Percentiles rank a stretch among this genome's conserved stretches.
These are phyloP conservation scores for Penicillium sp. DNA, from an alignment of 2,329 filamentous ascomycete genomes.

Conservation along the genomic window DNA sequence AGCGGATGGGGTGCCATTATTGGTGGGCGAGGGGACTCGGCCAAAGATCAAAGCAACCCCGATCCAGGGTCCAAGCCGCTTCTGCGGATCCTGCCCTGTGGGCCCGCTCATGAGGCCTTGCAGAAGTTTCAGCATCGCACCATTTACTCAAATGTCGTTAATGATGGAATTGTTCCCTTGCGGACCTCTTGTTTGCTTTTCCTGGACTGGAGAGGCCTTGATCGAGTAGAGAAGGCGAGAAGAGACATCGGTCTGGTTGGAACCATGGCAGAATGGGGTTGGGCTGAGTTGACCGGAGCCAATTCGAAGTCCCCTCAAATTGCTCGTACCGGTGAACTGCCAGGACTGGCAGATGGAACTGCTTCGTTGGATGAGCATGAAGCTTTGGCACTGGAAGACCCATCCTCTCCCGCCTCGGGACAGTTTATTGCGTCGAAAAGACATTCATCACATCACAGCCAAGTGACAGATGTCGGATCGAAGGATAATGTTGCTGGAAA, in stretches of 20 bases:
- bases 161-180: constrained; percentile 93
- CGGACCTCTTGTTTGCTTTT: constrained; percentile 96
- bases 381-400: constrained; percentile 1
- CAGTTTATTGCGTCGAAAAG: constrained; percentile 23
- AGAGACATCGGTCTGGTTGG: constrained; percentile 90
- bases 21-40: constrained; percentile 67
- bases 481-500: constrained; percentile 19
- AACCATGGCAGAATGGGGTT: constrained; percentile 89
- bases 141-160: constrained; percentile 94
- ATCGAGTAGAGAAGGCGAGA: constrained; percentile 89
- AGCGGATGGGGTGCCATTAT: constrained; percentile 89
- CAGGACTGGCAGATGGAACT: constrained; percentile 21
- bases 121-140: constrained; percentile 88
- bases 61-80: constrained; percentile 86
- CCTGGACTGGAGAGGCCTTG: constrained; percentile 92
- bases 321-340: constrained; percentile 23
- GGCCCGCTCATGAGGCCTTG: constrained; percentile 82
- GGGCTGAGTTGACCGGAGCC: constrained; percentile 81
- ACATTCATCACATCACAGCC: constrained; percentile 7
- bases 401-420: constrained; percentile 14
- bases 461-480: constrained; percentile 7
- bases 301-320: constrained; percentile 57
- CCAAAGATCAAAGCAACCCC: constrained; percentile 55
- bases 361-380: constrained; percentile 15
- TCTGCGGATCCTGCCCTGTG: constrained; percentile 83